Percentiles rank a stretch among this genome's conserved stretches.
Evolutionary conservation across 148 eudicot genomes (phyloP).

Genomic region (Silene latifolia): DNA sequence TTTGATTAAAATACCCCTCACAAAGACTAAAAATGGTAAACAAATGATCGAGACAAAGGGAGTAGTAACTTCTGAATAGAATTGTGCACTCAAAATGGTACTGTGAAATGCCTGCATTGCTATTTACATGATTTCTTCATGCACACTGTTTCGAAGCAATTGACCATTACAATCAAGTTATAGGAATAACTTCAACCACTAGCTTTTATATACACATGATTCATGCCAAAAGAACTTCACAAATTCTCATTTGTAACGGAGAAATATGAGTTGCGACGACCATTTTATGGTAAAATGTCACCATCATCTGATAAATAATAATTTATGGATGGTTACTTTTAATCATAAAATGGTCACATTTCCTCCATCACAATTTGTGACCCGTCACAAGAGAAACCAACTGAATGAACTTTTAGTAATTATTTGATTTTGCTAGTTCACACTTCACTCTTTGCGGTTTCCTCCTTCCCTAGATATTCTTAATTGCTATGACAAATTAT

Average conservation of each 20-base stretch:
- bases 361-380: too few relatives aligned
- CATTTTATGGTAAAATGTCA: too few relatives aligned
- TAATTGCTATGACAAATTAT: slow-evolving; percentile 11
- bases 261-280: too few relatives aligned
- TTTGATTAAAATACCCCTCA: too few relatives aligned
- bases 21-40: too few relatives aligned
- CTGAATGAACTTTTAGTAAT: not conserved
- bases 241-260: too few relatives aligned
- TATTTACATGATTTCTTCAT: slow-evolving; percentile 22
- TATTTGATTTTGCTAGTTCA: not conserved
- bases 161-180: not conserved
- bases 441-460: not conserved
- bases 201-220: slow-evolving; percentile 20
- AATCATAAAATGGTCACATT: too few relatives aligned
- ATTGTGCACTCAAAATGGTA: slow-evolving; percentile 17
- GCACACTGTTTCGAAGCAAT: slow-evolving; percentile 19
- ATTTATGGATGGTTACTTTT: too few relatives aligned
- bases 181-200: slow-evolving; percentile 11
- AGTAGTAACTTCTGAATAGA: slow-evolving; percentile 12
- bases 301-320: too few relatives aligned
- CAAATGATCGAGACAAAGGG: too few relatives aligned
- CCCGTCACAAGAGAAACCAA: too few relatives aligned
- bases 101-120: not conserved
- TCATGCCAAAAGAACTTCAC: not conserved
- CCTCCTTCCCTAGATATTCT: not conserved